Evolutionary conservation across 371 early-diverging fungal genomes (phyloP).

Genomic region (Apophysomyces sp.): DNA sequence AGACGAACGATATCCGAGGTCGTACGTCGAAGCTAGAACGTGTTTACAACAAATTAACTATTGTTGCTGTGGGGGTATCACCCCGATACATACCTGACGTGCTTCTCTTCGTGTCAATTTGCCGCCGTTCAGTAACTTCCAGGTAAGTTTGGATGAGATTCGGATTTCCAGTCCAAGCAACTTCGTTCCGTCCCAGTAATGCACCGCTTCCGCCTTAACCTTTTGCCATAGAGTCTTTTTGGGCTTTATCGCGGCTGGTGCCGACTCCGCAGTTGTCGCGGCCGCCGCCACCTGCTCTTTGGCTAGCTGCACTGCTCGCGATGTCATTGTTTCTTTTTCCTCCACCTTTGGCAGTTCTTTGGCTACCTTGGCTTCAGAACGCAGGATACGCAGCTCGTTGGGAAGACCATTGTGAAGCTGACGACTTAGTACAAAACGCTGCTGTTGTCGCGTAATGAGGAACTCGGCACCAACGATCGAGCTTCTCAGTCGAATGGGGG

Average conservation of each 20-base stretch:
- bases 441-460: background rate
- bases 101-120: slow-evolving; percentile 88
- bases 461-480: slow-evolving; percentile 3
- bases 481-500: slow-evolving; percentile 4
- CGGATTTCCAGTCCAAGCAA: slow-evolving; percentile 86
- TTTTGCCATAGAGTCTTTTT: slow-evolving; percentile 76
- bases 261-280: slow-evolving; percentile 10
- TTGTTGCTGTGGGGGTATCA: background rate
- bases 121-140: slow-evolving; percentile 75
- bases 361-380: slow-evolving; percentile 19
- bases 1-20: slow-evolving; percentile 86
- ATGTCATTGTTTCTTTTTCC: slow-evolving; percentile 44
- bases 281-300: slow-evolving; percentile 30
- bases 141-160: slow-evolving; percentile 82
- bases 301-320: slow-evolving; percentile 39
- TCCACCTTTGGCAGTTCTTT: slow-evolving; percentile 10
- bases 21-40: slow-evolving; percentile 73
- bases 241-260: slow-evolving; percentile 32
- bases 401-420: slow-evolving; percentile 18
- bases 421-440: slow-evolving; percentile 1
- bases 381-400: slow-evolving; percentile 22
- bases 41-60: background rate
- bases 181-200: slow-evolving; percentile 96
- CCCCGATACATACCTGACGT: slow-evolving; percentile 65
- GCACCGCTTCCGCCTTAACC: slow-evolving; percentile 88